phyloP scores from a whole-genome alignment of 2,329 filamentous ascomycete genomes.

The Stagonosporopsis cucurbitacearum region DNA sequence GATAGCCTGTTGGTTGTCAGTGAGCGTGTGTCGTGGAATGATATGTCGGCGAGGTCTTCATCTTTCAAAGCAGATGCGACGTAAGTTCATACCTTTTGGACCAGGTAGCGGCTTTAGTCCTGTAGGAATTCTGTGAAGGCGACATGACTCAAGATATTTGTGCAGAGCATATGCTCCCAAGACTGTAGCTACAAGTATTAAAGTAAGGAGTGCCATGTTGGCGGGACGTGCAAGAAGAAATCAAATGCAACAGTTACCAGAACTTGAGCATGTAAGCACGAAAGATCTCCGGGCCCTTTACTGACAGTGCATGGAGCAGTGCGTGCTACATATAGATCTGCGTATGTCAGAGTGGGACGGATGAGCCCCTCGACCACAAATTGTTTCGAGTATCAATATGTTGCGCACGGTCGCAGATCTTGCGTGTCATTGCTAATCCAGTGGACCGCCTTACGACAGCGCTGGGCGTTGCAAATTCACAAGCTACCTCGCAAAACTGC shows the following conservation, averaged over 20 bases:
- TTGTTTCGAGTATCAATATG: constrained; percentile 32
- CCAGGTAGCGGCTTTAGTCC: constrained; percentile 50
- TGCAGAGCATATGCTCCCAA: constrained; percentile 39
- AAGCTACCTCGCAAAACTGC: neutral
- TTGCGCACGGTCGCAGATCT: constrained; percentile 25
- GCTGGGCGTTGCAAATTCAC: constrained; percentile 5
- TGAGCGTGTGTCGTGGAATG: constrained; percentile 15
- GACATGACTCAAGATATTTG: constrained; percentile 36
- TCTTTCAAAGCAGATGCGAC: neutral
- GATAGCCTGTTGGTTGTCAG: constrained; percentile 45
- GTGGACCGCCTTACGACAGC: constrained; percentile 25
- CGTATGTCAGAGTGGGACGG: constrained; percentile 24
- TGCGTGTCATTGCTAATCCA: constrained; percentile 28
- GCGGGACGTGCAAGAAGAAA: constrained; percentile 14
- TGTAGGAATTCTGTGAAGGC: constrained; percentile 37
- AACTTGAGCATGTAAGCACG: constrained; percentile 6
- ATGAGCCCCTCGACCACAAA: constrained; percentile 20
- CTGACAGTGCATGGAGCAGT: constrained; percentile 16
- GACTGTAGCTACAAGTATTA: constrained; percentile 32
- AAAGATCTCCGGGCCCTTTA: constrained; percentile 20
- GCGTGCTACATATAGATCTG: constrained; percentile 40
- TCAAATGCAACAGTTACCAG: constrained; percentile 13
- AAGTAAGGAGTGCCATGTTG: constrained; percentile 42
- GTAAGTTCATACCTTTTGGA: constrained; percentile 46
- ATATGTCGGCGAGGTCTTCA: neutral